Percentiles rank a stretch among this genome's conserved stretches.
Evolutionary conservation across 169 alveolate genomes (phyloP).

Genomic region (Plasmodium coatneyi): DNA sequence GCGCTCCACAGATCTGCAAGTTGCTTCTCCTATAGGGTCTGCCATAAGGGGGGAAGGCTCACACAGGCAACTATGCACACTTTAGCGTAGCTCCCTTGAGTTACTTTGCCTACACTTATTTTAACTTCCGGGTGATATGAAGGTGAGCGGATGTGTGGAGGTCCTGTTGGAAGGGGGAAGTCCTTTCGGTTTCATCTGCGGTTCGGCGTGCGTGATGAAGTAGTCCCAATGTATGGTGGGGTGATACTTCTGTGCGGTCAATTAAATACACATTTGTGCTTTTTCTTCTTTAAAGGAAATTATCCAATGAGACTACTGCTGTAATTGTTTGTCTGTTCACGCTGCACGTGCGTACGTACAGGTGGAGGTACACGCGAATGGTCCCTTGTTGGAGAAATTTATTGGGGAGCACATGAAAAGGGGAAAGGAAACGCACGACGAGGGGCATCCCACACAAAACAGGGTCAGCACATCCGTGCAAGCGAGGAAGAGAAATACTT

Average conservation of each 20-base stretch:
- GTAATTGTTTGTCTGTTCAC: not conserved
- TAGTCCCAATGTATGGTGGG: not conserved
- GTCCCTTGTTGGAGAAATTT: not conserved
- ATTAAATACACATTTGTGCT: not conserved
- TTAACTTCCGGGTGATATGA: not conserved
- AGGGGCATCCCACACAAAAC: not conserved
- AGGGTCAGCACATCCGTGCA: not conserved
- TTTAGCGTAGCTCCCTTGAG: not conserved
- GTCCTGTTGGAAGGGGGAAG: not conserved
- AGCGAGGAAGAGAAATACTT: not conserved
- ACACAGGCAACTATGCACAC: not conserved
- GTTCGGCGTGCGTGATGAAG: not conserved
- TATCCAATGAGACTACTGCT: not conserved
- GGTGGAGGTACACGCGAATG: not conserved
- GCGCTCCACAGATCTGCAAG: conserved; percentile 39
- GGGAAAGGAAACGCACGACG: not conserved
- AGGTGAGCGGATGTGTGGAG: not conserved
- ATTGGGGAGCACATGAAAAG: not conserved
- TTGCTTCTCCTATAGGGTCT: conserved; percentile 11
- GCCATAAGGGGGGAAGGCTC: not conserved
- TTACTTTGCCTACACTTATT: not conserved
- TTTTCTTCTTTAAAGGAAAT: not conserved
- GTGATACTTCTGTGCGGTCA: not conserved
- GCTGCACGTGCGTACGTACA: not conserved
- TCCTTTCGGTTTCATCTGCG: not conserved